phyloP scores from a whole-genome alignment of 2,329 filamentous ascomycete species.

The Aquanectria penicillioides region DNA sequence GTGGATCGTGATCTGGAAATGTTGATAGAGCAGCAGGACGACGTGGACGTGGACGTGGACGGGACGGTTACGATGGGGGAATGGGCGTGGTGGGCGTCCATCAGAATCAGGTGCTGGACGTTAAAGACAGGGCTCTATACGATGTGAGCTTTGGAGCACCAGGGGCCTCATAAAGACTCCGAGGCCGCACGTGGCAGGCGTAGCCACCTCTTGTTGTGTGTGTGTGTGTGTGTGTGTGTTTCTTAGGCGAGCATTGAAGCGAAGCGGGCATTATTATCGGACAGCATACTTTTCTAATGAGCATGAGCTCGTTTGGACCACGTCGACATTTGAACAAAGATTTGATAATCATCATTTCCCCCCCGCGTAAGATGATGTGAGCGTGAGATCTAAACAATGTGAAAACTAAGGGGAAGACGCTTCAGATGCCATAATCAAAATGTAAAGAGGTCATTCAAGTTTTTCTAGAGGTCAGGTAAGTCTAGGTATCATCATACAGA shows the following conservation, averaged over 20 bases:
- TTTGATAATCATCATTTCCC: not conserved
- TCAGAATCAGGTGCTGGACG: slow-evolving; percentile 27
- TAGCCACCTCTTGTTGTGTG: not conserved
- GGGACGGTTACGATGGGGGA: slow-evolving; percentile 30
- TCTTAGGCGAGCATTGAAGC: slow-evolving; percentile 13
- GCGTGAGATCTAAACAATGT: not conserved
- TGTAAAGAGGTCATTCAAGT: slow-evolving; percentile 39
- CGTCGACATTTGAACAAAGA: slow-evolving; percentile 11
- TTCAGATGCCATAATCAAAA: slow-evolving; percentile 7
- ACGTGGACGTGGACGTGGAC: slow-evolving; percentile 39
- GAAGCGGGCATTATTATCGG: slow-evolving; percentile 32
- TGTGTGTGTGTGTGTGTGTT: not conserved
- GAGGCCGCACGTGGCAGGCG: not conserved
- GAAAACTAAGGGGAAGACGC: not conserved
- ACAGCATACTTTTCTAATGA: slow-evolving; percentile 17
- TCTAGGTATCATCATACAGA: slow-evolving; percentile 52
- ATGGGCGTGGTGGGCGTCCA: slow-evolving; percentile 33
- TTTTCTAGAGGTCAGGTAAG: slow-evolving; percentile 39
- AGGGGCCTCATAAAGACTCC: slow-evolving; percentile 18
- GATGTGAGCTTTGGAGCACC: slow-evolving; percentile 43
- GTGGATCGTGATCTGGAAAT: slow-evolving; percentile 63
- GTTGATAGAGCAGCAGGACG: slow-evolving; percentile 59
- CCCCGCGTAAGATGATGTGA: not conserved
- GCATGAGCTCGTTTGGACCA: slow-evolving; percentile 26
- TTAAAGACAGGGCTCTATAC: slow-evolving; percentile 41